Base-by-base conservation (phyloP, 78 protist species). In the Dictyostelium citrinum region DNA sequence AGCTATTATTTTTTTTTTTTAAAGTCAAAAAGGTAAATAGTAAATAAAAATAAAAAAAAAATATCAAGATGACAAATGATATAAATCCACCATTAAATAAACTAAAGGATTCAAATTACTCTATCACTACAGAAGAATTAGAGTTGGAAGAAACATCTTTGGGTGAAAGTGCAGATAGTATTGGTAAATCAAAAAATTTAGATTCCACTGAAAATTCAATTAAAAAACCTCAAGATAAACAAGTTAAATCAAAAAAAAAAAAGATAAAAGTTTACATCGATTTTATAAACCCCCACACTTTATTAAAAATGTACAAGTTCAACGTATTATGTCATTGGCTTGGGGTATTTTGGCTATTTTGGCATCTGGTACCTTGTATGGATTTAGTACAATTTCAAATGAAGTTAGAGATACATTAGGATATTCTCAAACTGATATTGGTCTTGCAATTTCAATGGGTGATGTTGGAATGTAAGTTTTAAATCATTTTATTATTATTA, bases 381-480 rank as follows among this genome's bases (percentile, higher is more conserved):
- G 91, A 20, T 84, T 84, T 55, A 49, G 75, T 49, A 46, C 61
- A 0, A 75, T 84, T 33, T 84, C 91, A 9, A 46, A 27, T 27
- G 83, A 84, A 45, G 46, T 84, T 37, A 84, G 68, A 75, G 61
- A 72, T 31, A 51, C 5, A 7, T 58, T 84, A 37, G 79, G 41
- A 12, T 84, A 41, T 55, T 43, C 58, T 35, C 91, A 84, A 75
- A 75, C 91, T 58, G 91, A 84, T 49, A 84, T 84, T 39, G 60
- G 27, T 16, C 12, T 35, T 5, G 82, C 83, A 6, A 75, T 84
- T 16, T 84, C 91, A 10, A 22, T 84, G 37, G 91, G 91, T 39
- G 91, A 84, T 84, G 75, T 84, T 75, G 91, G 91, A 75, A 75
- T 84, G 22, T 85, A 55, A 16, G 27, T 55, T 20, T 43, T 43